phyloP scores from a whole-genome alignment of 495 filamentous ascomycete genomes.

The Aspergillus incahuasiensis region DNA sequence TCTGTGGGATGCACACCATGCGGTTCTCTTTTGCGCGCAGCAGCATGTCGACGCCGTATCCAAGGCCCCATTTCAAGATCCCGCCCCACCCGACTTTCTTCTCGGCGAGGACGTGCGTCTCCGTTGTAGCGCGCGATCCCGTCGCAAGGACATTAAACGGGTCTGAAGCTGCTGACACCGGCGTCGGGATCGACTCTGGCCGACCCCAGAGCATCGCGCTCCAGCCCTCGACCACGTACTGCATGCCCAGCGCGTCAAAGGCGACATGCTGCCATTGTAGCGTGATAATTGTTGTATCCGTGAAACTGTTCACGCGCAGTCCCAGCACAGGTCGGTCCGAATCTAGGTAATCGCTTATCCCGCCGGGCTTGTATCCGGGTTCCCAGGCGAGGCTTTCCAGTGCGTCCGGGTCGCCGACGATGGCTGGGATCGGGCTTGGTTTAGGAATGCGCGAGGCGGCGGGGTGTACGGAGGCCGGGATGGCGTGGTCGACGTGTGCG shows the following conservation, averaged over 20 bases:
- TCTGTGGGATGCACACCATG: constrained; percentile 22
- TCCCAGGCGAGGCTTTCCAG: constrained; percentile 19
- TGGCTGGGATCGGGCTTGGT: constrained; percentile 7
- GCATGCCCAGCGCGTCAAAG: constrained; percentile 21
- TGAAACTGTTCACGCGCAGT: constrained; percentile 46
- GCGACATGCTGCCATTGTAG: constrained; percentile 28
- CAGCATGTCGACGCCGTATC: constrained; percentile 22
- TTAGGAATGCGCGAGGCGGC: constrained; percentile 25
- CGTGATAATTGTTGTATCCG: constrained; percentile 44
- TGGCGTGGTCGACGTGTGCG: constrained; percentile 29
- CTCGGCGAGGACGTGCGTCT: constrained; percentile 10
- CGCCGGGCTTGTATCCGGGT: constrained; percentile 17
- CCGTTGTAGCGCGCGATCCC: constrained; percentile 8
- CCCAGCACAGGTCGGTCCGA: constrained; percentile 43
- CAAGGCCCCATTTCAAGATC: constrained; percentile 21
- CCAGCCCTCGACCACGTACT: constrained; percentile 23
- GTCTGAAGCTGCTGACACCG: constrained; percentile 12
- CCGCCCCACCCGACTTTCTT: constrained; percentile 14
- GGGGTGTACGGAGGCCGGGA: constrained; percentile 28
- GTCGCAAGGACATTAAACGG: constrained; percentile 14
- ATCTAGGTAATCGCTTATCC: constrained; percentile 39
- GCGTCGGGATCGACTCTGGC: constrained; percentile 12
- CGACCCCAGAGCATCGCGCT: constrained; percentile 21
- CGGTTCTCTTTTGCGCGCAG: constrained; percentile 24
- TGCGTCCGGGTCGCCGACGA: constrained; percentile 19